These are phyloP conservation scores for Trichosporon ovoides DNA, from an alignment of 1,284 basidiomycete species.

Conservation along the genomic window DNA sequence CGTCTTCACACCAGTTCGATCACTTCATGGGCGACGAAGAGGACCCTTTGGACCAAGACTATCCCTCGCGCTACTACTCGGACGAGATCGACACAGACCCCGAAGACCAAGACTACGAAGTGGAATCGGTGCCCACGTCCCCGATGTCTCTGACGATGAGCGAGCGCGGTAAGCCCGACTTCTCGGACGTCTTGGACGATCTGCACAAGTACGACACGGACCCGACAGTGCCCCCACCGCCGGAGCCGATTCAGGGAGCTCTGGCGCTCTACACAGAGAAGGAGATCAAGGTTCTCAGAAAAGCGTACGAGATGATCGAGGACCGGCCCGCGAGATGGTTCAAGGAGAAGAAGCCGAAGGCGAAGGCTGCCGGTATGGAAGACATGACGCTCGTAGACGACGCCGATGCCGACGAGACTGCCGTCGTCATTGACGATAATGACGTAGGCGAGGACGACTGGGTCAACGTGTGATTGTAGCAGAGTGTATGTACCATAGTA, in stretches of 20 bases:
- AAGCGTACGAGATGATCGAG: not conserved
- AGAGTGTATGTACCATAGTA: not conserved
- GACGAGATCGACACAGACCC: slow-evolving; percentile 1
- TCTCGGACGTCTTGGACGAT: not conserved
- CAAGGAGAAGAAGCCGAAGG: not conserved
- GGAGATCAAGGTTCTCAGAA: not conserved
- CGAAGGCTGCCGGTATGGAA: not conserved
- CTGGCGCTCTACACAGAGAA: slow-evolving; percentile 1
- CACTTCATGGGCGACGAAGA: not conserved
- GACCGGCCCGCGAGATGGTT: not conserved
- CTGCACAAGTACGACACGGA: slow-evolving; percentile 1
- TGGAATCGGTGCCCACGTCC: not conserved
- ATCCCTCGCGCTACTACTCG: not conserved
- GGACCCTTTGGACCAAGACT: not conserved
- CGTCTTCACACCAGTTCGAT: not conserved
- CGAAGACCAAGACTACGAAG: not conserved
- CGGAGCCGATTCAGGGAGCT: not conserved
- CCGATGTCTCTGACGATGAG: slow-evolving; percentile 1
- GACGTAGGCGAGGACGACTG: not conserved
- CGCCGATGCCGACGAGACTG: not conserved
- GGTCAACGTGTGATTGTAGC: not conserved
- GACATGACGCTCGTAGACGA: not conserved
- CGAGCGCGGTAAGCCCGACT: not conserved
- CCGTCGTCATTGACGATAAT: not conserved
- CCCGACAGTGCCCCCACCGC: not conserved